Base-by-base conservation (phyloP, 805 yeast species). In the Candida piceae region DNA sequence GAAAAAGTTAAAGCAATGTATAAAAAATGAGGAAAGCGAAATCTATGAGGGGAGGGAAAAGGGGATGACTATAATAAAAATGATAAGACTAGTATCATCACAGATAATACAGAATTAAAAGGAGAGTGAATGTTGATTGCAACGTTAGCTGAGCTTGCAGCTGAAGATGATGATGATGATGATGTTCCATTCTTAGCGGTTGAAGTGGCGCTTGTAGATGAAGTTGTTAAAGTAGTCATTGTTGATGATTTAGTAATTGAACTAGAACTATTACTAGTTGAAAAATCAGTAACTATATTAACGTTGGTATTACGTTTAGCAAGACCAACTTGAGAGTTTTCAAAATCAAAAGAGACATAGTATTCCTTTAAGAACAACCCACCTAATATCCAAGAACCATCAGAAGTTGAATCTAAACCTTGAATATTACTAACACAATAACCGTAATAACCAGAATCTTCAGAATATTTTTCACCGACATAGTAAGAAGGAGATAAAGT, bases 381-480 rank as follows among this genome's bases (percentile, higher is more conserved):
- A 5, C 87, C 87, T 27, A 80, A 57, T 36, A 80, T 70, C 86
- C 86, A 80, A 1, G 68, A 53, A 13, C 61, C 62, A 35, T 63
- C 57, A 23, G 54, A 52, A 9, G 65, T 56, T 11, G 61, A 48
- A 19, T 61, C 60, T n/a, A 70, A 50, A 8, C 84, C 85, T 58
- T 77, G 84, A 39, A 79, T 67, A 48, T 77, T 78, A 6, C 83
- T 74, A 10, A 79, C 77, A 62, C 87, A 80, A 50, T 71, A 67
- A 0, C 81, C 79, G 15, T 45, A 23, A 39, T 71, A 64, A 0
- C 45, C 53, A 0, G 68, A 57, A 26, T 44, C 40, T 4, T 48
- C 39, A 2, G 67, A 34, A 50, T 76, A 74, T 15, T 62, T 65
- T 10, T 62, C 54, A 5, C 83, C 84, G 31, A 75, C 45, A 53